phyloP scores from a whole-genome alignment of 768 basidiomycete species.

The Suillus bovinus region DNA sequence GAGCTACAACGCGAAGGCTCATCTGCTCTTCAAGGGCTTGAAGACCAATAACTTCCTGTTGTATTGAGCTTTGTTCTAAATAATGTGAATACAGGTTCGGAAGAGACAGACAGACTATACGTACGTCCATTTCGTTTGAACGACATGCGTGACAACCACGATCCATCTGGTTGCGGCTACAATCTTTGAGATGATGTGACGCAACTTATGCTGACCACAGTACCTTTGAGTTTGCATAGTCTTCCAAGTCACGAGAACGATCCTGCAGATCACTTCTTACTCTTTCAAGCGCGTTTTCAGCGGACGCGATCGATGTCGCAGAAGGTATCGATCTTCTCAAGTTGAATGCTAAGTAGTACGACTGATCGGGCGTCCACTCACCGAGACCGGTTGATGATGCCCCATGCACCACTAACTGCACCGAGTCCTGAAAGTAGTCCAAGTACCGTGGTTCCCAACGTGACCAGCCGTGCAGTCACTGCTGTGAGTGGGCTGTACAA shows the following conservation, averaged over 20 bases:
- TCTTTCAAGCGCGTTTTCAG: constrained; percentile 58
- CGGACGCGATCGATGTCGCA: constrained; percentile 41
- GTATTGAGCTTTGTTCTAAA: constrained; percentile 38
- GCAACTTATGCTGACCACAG: constrained; percentile 3
- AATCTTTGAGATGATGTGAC: constrained; percentile 13
- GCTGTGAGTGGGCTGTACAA: constrained; percentile 45
- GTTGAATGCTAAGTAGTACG: constrained; percentile 1
- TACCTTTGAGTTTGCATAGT: constrained; percentile 26
- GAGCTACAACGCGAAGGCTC: constrained; percentile 50
- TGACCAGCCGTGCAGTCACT: constrained; percentile 62
- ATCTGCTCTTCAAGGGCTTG: constrained; percentile 71
- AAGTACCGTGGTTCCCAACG: constrained; percentile 77
- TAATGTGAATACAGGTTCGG: not conserved
- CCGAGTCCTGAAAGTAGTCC: constrained; percentile 81
- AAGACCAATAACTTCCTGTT: constrained; percentile 63
- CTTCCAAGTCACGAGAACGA: constrained; percentile 30
- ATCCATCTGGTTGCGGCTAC: constrained; percentile 26
- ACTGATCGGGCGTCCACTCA: not conserved
- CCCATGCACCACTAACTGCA: constrained; percentile 68
- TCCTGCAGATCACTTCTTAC: constrained; percentile 58
- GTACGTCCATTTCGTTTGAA: constrained; percentile 34
- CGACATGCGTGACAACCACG: constrained; percentile 32
- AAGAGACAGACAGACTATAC: constrained; percentile 17
- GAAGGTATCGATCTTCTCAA: constrained; percentile 25
- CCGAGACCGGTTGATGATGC: constrained; percentile 6